Evolutionary conservation across 352 stramenopile genomes (phyloP), one percentile per base, ranked within the genome.

Genomic region (Pythium myriotylum): DNA sequence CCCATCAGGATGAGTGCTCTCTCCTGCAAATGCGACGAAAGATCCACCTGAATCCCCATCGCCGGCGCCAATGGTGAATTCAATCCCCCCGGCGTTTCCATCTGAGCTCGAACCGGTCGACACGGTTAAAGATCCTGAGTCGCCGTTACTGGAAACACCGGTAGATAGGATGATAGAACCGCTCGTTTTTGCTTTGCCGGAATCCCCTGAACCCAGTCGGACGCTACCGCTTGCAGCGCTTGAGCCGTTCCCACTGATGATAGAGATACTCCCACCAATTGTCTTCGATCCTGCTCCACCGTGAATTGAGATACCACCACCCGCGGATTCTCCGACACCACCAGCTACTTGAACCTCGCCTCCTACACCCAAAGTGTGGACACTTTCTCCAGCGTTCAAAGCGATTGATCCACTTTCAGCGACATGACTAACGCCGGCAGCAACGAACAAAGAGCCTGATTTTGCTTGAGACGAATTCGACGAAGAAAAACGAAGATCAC

Each of bases 401-500:
- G 37, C 52, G 23, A 65, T 65, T 14, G 52, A 59, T 3, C 59
- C 33, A 47, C 47, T 42, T 8, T 51, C 40, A 19, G 17, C 40
- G 10, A 17, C 52, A 4, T 26, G 12, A 19, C 52, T 48, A 26
- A 22, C 39, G n/a, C 40, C 52, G 2, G 35, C 40, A 2, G 41
- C 20, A n/a, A 62, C 39, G 13, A 24, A 32, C 7, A 64, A 39
- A 13, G 40, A 58, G 2, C 58, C 58, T 29, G 58, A 47, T 14
- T 9, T n/a, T 17, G 37, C 58, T 5, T 32, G 23, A 4, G 41
- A 43, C 8, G 65, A 55, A 26, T 59, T 53, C 5, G 58, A 60
- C 3, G 65, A 59, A 29, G 46, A 57, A 4, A 72, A 19, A 8
- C 19, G 42, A 13, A 72, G 17, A 35, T 20, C 43, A 4, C 65